Evolutionary conservation across 2,329 filamentous ascomycete species (phyloP).

Genomic region (Apiospora malaysiana): DNA sequence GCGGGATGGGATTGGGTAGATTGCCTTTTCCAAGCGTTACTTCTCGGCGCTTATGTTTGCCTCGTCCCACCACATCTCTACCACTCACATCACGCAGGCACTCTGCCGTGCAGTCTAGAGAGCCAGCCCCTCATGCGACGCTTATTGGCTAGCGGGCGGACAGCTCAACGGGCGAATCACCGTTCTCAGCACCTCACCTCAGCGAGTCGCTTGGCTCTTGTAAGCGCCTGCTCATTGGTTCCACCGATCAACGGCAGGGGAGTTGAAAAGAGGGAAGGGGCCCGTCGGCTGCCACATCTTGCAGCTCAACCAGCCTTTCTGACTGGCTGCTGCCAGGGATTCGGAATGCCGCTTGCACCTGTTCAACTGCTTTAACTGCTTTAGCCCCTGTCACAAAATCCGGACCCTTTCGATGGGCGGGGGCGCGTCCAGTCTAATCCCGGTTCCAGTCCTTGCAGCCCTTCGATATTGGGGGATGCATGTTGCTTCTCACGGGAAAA

Average conservation of each 20-base stretch:
- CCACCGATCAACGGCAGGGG: slow-evolving; percentile 27
- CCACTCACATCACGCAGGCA: not conserved
- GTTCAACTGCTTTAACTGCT: not conserved
- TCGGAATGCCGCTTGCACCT: slow-evolving; percentile 36
- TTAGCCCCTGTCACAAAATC: slow-evolving; percentile 26
- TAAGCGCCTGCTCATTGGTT: slow-evolving; percentile 35
- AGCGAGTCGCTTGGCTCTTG: slow-evolving; percentile 38
- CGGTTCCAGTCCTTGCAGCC: slow-evolving; percentile 5
- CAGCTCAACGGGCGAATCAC: slow-evolving; percentile 34
- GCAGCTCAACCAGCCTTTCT: slow-evolving; percentile 37
- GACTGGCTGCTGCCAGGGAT: slow-evolving; percentile 35
- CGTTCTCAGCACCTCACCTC: slow-evolving; percentile 31
- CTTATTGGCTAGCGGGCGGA: not conserved
- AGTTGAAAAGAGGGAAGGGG: not conserved
- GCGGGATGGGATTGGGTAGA: slow-evolving; percentile 8
- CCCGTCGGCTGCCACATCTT: slow-evolving; percentile 34
- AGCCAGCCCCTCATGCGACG: slow-evolving; percentile 2
- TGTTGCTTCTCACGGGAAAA: slow-evolving; percentile 15
- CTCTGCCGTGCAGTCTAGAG: not conserved
- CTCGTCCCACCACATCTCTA: not conserved
- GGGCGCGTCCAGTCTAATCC: slow-evolving; percentile 27
- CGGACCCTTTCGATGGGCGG: slow-evolving; percentile 26
- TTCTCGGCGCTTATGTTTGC: slow-evolving; percentile 14
- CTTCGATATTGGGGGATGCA: slow-evolving; percentile 18
- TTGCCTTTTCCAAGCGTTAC: not conserved